Conservation (phyloP, 768 basidiomycete genomes). For the Lactarius trivialis region DNA sequence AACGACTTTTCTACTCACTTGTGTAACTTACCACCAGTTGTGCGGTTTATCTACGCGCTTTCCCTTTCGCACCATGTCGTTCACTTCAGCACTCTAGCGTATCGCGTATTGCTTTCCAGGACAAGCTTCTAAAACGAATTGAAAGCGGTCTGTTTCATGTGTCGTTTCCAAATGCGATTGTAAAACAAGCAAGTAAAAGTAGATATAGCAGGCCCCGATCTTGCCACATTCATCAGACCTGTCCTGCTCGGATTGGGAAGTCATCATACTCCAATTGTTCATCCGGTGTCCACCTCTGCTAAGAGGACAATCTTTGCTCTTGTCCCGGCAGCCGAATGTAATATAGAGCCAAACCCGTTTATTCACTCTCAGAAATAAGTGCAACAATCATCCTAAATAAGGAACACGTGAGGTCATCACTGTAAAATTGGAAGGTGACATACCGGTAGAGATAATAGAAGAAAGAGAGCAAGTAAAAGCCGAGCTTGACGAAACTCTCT, state of each 20-base stretch:
- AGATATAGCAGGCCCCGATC: conserved; percentile 21
- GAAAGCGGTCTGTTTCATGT: conserved; percentile 15
- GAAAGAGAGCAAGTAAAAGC: conserved; percentile 87
- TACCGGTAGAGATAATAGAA: conserved; percentile 90
- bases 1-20: conserved; percentile 3
- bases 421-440: conserved; percentile 26
- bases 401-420: neutral
- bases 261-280: conserved; percentile 1
- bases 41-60: neutral
- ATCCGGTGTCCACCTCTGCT: neutral
- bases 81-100: neutral
- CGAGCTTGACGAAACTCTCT: conserved; percentile 91
- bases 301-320: neutral
- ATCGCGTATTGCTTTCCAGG: neutral
- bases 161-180: conserved; percentile 15
- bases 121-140: neutral
- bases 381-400: conserved; percentile 45
- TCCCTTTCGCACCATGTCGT: neutral
- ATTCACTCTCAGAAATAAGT: conserved; percentile 42
- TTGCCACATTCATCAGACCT: conserved; percentile 5
- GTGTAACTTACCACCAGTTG: conserved; percentile 10
- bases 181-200: conserved; percentile 25
- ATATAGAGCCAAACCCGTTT: conserved; percentile 13
- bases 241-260: conserved; percentile 5
- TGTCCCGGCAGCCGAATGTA: neutral